Base-by-base conservation (phyloP, 306 rosid species). In the Begonia peltatifolia region DNA sequence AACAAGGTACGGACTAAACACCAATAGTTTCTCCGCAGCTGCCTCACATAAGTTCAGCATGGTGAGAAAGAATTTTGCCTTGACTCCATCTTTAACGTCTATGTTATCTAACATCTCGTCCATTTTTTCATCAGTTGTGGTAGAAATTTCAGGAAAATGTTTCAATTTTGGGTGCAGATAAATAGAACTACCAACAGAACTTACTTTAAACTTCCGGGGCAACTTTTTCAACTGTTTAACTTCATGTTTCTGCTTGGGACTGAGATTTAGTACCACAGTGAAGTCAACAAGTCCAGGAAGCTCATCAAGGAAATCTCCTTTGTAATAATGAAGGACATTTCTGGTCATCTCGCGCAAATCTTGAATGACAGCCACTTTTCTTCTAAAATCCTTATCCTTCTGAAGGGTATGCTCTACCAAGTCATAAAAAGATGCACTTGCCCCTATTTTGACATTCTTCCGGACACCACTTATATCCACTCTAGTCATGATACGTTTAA, bases 241-340 rank as follows among this genome's bases (percentile, higher is more conserved):
- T 68, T 83, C 90, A 4, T 58, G 68, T 74, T 69, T 83, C 73
- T 83, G 95, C 51, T 51, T 71, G 35, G 82, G 25, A 41, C 76
- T 71, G 50, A 90, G 85, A 52, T 73, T 90, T 15, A 90, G 72
- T 4, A 83, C 64, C 42, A 90, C 80, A 2, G 94, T 83, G 59
- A 80, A 83, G 74, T 90, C 99, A 14, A 71, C 71, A 3, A 90
- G 78, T 44, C 99, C 99, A 16, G 95, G 99, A 66, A 90, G 99
- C 73, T 90, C 99, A 43, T 90, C 99, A 11, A 90, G 86, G 67
- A 82, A 83, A 77, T 90, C 99, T 47, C 99, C 99, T 75, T 79
- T 85, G 36, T 86, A 90, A 48, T 90, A 90, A 55, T 90, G 99
- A 12, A 90, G 84, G 36, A 90, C 83, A 52, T 75, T 70, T 70